Conservation (phyloP, 2,329 filamentous ascomycete genomes). For the Podosphaera xanthii region DNA sequence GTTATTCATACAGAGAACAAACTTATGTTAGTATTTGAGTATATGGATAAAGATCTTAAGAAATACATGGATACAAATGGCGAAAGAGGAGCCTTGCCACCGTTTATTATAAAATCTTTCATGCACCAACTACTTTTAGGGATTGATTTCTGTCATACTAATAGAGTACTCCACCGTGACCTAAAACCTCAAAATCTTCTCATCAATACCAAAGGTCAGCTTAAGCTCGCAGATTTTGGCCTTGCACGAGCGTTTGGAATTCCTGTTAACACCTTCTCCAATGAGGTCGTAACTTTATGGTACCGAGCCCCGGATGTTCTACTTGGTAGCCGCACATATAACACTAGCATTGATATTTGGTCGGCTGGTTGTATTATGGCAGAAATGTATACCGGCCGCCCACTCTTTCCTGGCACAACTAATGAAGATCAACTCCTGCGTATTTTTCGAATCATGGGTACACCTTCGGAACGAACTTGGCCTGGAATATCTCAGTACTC, state of each 20-base stretch:
- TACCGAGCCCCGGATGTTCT: conserved; percentile 93
- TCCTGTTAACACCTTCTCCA: conserved; percentile 92
- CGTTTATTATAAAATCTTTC: conserved; percentile 87
- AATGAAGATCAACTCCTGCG: conserved; percentile 95
- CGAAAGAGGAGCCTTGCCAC: conserved; percentile 72
- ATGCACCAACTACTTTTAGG: conserved; percentile 94
- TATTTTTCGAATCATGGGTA: conserved; percentile 98
- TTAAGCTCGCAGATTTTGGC: conserved; percentile 90
- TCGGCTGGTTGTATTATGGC: conserved; percentile 99
- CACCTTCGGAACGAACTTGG: conserved; percentile 86
- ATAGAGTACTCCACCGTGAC: conserved; percentile 84
- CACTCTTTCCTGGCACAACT: conserved; percentile 88
- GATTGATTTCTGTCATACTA: conserved; percentile 95
- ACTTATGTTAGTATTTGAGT: conserved; percentile 97
- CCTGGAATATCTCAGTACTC: conserved; percentile 84
- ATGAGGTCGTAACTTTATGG: conserved; percentile 94
- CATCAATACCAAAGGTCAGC: conserved; percentile 72
- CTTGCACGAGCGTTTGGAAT: conserved; percentile 89
- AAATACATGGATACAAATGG: conserved; percentile 94
- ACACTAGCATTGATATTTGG: conserved; percentile 99
- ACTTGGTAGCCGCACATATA: conserved; percentile 84
- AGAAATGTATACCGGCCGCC: conserved; percentile 93
- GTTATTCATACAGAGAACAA: conserved; percentile 99
- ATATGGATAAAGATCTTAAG: conserved; percentile 95
- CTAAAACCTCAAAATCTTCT: conserved; percentile 91